These are phyloP conservation scores for Physaria fendleri DNA, from an alignment of 345 rosid species.

Conservation along the genomic window DNA sequence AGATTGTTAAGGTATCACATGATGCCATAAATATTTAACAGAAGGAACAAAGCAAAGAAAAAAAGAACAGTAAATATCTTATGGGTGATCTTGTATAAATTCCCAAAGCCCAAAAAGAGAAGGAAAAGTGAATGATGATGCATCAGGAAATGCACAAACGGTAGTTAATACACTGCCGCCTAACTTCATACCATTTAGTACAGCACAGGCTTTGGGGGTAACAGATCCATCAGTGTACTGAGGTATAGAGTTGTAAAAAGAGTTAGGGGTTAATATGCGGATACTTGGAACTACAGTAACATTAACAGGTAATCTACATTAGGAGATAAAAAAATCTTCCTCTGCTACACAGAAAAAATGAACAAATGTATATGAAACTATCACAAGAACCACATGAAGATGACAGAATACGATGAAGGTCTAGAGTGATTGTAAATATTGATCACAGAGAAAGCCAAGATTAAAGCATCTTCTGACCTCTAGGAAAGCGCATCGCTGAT, in stretches of 20 bases:
- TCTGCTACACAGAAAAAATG: background rate
- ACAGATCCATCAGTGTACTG: constrained; percentile 72
- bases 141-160: constrained; percentile 57
- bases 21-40: too few relatives aligned
- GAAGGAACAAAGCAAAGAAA: constrained; percentile 2
- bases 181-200: constrained; percentile 83
- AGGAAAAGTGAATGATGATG: constrained; percentile 21
- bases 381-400: background rate
- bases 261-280: background rate
- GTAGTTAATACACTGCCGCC: constrained; percentile 79
- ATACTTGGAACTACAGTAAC: background rate
- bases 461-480: constrained; percentile 54
- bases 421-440: background rate
- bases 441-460: constrained; percentile 5
- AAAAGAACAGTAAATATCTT: background rate
- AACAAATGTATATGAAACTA: constrained; percentile 11
- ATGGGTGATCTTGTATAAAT: constrained; percentile 30
- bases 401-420: background rate
- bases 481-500: constrained; percentile 49
- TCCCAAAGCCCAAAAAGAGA: constrained; percentile 39
- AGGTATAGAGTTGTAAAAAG: background rate
- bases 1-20: background rate
- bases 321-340: background rate
- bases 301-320: background rate
- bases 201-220: constrained; percentile 77